Conservation (phyloP, 2,329 filamentous ascomycete species). For the Tolypocladium tundrense region DNA sequence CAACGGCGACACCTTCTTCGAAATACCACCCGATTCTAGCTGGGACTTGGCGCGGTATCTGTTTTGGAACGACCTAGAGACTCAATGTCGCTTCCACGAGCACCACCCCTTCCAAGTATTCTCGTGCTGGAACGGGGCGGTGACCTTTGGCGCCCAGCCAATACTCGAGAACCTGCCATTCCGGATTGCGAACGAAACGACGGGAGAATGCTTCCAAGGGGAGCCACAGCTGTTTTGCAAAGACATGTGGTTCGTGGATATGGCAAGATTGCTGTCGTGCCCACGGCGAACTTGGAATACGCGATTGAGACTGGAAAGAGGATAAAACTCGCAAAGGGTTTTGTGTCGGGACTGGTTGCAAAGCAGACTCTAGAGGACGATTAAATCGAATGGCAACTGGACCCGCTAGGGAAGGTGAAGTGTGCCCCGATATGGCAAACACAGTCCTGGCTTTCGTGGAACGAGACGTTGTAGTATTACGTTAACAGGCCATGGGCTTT, state of each 20-base stretch:
- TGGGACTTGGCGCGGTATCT: constrained; percentile 39
- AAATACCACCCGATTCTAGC: constrained; percentile 36
- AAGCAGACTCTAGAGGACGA: constrained; percentile 5
- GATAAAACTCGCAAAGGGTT: constrained; percentile 42
- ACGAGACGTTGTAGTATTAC: constrained; percentile 8
- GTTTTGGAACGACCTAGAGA: constrained; percentile 37
- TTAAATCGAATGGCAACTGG: constrained; percentile 31
- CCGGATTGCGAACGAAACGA: constrained; percentile 17
- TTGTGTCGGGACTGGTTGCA: constrained; percentile 23
- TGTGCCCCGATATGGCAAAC: constrained; percentile 33
- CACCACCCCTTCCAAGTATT: constrained; percentile 47
- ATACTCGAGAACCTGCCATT: constrained; percentile 36
- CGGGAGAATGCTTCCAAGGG: constrained; percentile 40
- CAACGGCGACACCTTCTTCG: constrained; percentile 44
- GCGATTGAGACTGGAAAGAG: constrained; percentile 29
- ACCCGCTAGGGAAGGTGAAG: constrained; percentile 36
- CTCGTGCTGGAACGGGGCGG: constrained; percentile 50
- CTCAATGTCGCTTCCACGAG: constrained; percentile 19
- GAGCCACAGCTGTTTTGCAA: constrained; percentile 48
- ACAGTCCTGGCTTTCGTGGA: constrained; percentile 31
- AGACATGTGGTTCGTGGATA: constrained; percentile 42
- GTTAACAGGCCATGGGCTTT: no score
- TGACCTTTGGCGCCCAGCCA: constrained; percentile 35
- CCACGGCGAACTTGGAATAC: constrained; percentile 46
- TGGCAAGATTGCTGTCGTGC: constrained; percentile 44